Evolutionary conservation across 2,329 filamentous ascomycete species (phyloP), one percentile per base, ranked within the genome.

Genomic region (Kalmusia sp.): DNA sequence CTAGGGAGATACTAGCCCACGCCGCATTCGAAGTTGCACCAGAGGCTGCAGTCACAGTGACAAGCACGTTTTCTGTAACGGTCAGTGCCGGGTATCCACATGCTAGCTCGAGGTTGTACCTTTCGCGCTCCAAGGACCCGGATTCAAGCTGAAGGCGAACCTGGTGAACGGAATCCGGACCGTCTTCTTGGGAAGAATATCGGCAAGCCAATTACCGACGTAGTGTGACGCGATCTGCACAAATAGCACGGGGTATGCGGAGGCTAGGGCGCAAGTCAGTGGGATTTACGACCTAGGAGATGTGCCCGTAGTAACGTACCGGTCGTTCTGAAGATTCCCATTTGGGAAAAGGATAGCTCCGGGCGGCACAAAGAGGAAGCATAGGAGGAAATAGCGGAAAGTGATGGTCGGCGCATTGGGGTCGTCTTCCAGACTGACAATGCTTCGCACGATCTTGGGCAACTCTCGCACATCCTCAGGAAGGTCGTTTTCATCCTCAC

Each of bases 171-270:
- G 82, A 2, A 84, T 51, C 2, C 70, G 71, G 39, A 85, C 61
- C 6, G 72, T 72, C 72, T 78, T 80, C 1, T 74, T 69, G 1
- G 83, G 83, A 1, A 85, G 69, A 1, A 79, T 65, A 45, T 77
- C 77, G 1, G 82, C 82, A 2, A 85, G 75, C 70, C 82, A 82
- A 27, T 78, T 72, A 1, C 82, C 83, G 9, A 79, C 75, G 51
- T 84, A 84, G 60, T 84, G 83, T 40, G 78, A 82, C 0, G 82
- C 57, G 15, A 85, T 83, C 59, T 84, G 82, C 27, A 87, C 84
- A 55, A 87, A 87, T 65, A 86, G 86, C 41, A 87, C 79, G 0
- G 83, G 84, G 63, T 86, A 87, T 0, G 81, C 80, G 1, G 82
- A 81, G 37, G 78, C 79, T 0, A n/a, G n/a, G n/a, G n/a, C n/a